Base-by-base conservation (phyloP, 106 monocot genomes). In the Dendrobium chrysotoxum region DNA sequence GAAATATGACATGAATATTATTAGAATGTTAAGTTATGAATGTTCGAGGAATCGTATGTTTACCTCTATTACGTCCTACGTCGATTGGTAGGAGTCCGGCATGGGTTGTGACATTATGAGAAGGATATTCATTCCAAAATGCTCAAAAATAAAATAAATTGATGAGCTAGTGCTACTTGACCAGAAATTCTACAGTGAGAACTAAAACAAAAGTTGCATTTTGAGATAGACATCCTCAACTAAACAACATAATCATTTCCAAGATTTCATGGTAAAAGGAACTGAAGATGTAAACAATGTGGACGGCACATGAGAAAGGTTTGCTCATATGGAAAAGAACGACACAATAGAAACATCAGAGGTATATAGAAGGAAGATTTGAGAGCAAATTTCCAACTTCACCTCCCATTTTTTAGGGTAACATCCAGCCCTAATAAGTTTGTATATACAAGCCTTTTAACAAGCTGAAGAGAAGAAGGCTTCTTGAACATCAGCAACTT, bases 341-440 rank as follows among this genome's bases (percentile, higher is more conserved):
- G 12, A 5, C 0, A 13, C 30, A 70, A 70, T 31, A 70, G 35
- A 13, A 70, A 13, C 35, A 38, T 39, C 13, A 8, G 15, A 64
- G 35, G 21, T 73, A 30, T 16, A 73, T 54, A 44, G 26, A 50
- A 45, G 12, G 71, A 20, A 82, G 18, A 30, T 57, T 65, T 21
- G 53, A 53, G 81, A 42, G 31, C 0, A 70, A 40, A 40, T 72
- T 40, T 26, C 18, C 76, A 76, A 28, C 44, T 8, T 81, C 81
- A 95, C 99, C 99, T 99, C 82, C 95, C 99, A 91, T 93, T 99
- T 85, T 86, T 99, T 57, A 99, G 76, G 72, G 47, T 88, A 54
- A 66, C 79, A 77, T 99, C 95, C 83, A 95, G 77, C 13, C 99
- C 99, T 53, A 99, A 85, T 46, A 99, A 85, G 87, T 95, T 99